Evolutionary conservation across 2,329 filamentous ascomycete species (phyloP).

Genomic region (Aschersonia sp.): DNA sequence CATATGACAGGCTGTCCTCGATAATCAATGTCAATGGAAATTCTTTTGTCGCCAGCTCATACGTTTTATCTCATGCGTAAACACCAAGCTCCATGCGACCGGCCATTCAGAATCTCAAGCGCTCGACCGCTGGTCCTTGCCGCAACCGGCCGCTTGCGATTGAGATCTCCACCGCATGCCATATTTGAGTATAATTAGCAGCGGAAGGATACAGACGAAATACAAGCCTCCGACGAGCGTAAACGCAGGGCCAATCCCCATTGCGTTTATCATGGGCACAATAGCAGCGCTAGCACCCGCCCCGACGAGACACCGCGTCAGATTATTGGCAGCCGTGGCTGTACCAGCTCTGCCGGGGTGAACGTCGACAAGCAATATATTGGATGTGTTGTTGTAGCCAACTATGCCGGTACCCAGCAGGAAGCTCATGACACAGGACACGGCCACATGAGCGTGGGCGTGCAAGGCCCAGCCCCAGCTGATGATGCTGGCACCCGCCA

Average conservation of each 20-base stretch:
- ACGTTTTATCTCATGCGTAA: too few relatives aligned
- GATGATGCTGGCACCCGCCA: slow-evolving; percentile 31
- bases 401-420: slow-evolving; percentile 33
- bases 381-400: slow-evolving; percentile 38
- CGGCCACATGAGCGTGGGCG: slow-evolving; percentile 26
- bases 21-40: too few relatives aligned
- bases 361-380: slow-evolving; percentile 40
- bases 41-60: too few relatives aligned
- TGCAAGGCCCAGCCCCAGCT: slow-evolving; percentile 38
- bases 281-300: slow-evolving; percentile 37
- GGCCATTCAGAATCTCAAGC: too few relatives aligned
- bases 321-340: slow-evolving; percentile 41
- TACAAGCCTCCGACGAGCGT: slow-evolving; percentile 30
- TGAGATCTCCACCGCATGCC: slow-evolving; percentile 29
- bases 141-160: not conserved
- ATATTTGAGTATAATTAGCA: slow-evolving; percentile 24
- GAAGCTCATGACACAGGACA: slow-evolving; percentile 30
- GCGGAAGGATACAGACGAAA: slow-evolving; percentile 20
- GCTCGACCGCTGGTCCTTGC: too few relatives aligned
- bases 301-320: slow-evolving; percentile 39
- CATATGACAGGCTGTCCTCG: too few relatives aligned
- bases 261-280: slow-evolving; percentile 32
- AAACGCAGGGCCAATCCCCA: slow-evolving; percentile 38
- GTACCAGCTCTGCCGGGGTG: slow-evolving; percentile 36
- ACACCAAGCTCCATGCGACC: too few relatives aligned